Evolutionary conservation across 108 stramenopile species (phyloP).

Genomic region (Nitzschia sp.): DNA sequence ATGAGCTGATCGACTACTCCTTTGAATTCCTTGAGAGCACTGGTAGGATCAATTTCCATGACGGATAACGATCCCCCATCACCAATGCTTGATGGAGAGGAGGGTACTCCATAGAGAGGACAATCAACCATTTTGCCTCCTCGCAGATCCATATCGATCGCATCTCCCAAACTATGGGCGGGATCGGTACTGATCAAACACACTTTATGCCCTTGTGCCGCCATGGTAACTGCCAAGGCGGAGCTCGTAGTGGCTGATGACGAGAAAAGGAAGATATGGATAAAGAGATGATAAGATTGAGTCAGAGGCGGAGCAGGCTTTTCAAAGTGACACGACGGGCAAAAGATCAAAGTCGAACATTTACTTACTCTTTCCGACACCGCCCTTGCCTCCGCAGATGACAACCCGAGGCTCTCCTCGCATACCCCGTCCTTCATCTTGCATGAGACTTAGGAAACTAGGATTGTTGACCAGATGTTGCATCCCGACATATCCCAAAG

Average conservation of each 20-base stretch:
- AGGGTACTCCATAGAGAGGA: slow-evolving; percentile 73
- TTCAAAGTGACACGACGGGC: not conserved
- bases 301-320: not conserved
- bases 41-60: slow-evolving; percentile 82
- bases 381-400: slow-evolving; percentile 91
- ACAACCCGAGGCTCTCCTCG: slow-evolving; percentile 60
- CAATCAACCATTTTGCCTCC: slow-evolving; percentile 70
- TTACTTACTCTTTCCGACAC: slow-evolving; percentile 79
- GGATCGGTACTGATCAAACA: slow-evolving; percentile 94
- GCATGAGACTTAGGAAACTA: slow-evolving; percentile 58
- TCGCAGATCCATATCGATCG: slow-evolving; percentile 71
- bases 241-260: slow-evolving; percentile 75
- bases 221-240: slow-evolving; percentile 86
- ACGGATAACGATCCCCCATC: slow-evolving; percentile 85
- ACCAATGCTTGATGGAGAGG: slow-evolving; percentile 22
- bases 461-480: slow-evolving; percentile 56
- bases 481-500: slow-evolving; percentile 68
- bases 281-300: not conserved
- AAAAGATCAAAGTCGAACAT: not conserved
- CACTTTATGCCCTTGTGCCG: slow-evolving; percentile 82
- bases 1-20: slow-evolving; percentile 71
- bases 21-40: slow-evolving; percentile 74
- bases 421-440: slow-evolving; percentile 21
- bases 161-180: slow-evolving; percentile 96
- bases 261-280: not conserved